Percentiles rank a stretch among this genome's conserved stretches.
These are phyloP conservation scores for Fusarium fracticaudum DNA, from an alignment of 2,329 filamentous ascomycete species.

Conservation along the genomic window DNA sequence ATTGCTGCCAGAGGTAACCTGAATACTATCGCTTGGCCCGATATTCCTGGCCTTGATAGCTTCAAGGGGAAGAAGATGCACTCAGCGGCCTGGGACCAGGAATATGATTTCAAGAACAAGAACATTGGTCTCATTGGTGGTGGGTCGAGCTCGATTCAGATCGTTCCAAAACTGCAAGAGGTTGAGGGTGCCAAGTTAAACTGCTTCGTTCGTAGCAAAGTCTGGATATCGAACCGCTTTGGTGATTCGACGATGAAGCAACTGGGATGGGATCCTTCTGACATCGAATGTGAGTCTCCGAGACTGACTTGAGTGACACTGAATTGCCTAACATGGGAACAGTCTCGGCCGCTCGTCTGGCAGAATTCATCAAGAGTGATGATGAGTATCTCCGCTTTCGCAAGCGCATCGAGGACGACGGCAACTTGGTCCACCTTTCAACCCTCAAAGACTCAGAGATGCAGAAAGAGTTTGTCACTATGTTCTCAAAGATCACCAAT, in stretches of 20 bases:
- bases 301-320: accelerated
- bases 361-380: neutral
- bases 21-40: neutral
- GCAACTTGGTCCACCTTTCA: neutral
- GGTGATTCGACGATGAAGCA: neutral
- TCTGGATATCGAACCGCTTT: conserved; percentile 6
- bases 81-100: neutral
- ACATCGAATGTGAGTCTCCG: neutral
- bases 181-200: neutral
- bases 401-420: neutral
- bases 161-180: neutral
- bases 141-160: neutral
- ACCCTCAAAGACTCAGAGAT: neutral
- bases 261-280: neutral
- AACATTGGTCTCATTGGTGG: neutral
- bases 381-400: neutral
- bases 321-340: neutral
- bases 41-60: neutral
- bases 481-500: neutral
- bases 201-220: neutral
- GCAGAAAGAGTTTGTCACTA: neutral
- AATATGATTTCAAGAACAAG: neutral
- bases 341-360: neutral
- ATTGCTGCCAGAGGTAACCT: neutral
- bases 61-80: conserved; percentile 2